Evolutionary conservation across 805 yeast genomes (phyloP).

Genomic region (Spathaspora arborariae): DNA sequence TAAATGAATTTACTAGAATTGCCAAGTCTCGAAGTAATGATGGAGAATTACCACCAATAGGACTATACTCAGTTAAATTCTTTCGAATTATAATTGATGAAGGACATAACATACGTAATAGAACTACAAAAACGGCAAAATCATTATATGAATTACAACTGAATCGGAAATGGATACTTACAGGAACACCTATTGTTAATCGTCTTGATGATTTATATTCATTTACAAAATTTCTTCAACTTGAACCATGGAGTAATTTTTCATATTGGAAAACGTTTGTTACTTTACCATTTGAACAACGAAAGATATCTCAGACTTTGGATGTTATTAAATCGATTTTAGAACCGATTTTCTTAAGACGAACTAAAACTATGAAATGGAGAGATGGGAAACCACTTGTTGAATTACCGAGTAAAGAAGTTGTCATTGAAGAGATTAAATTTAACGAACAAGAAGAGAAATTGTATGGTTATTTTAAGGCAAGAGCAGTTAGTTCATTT

Average conservation of each 20-base stretch:
- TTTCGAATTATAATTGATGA: constrained; percentile 82
- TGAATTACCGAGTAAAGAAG: constrained; percentile 70
- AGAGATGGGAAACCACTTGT: constrained; percentile 71
- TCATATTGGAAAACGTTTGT: constrained; percentile 86
- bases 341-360: constrained; percentile 75
- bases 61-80: constrained; percentile 69
- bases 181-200: constrained; percentile 93
- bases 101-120: constrained; percentile 83
- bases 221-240: constrained; percentile 62
- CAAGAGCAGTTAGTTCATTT: constrained; percentile 62
- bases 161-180: constrained; percentile 74
- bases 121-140: constrained; percentile 73
- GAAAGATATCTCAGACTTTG: constrained; percentile 66
- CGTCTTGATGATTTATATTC: constrained; percentile 83
- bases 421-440: constrained; percentile 61
- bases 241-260: constrained; percentile 90
- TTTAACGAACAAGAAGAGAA: constrained; percentile 64
- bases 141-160: constrained; percentile 67
- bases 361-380: constrained; percentile 84
- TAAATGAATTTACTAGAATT: constrained; percentile 63
- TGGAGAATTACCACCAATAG: constrained; percentile 31
- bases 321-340: constrained; percentile 81
- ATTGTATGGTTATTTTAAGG: constrained; percentile 65
- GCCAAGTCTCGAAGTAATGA: constrained; percentile 26
- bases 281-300: constrained; percentile 76